A percentile compares a stretch with the other conserved stretches of the same genome.
These are phyloP conservation scores for Psilocybe azurescens DNA, from an alignment of 768 basidiomycete genomes.

Conservation along the genomic window DNA sequence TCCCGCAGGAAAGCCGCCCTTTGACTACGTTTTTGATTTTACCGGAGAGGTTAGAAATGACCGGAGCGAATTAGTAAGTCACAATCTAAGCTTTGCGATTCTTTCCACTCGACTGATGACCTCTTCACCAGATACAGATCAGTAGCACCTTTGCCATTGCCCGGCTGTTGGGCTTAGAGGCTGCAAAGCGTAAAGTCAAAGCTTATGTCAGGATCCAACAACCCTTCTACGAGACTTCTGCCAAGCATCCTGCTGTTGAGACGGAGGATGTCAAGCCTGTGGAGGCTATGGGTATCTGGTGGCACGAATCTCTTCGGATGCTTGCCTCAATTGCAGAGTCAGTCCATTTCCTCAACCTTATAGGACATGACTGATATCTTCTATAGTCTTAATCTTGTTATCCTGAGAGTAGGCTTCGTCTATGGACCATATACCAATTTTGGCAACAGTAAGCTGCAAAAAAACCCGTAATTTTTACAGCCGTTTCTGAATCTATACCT, in stretches of 20 bases:
- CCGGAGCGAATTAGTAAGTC: constrained; percentile 72
- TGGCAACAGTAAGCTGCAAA: constrained; percentile 58
- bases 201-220: constrained; percentile 81
- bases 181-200: constrained; percentile 78
- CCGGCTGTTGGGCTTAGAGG: constrained; percentile 73
- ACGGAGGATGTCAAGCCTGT: constrained; percentile 76
- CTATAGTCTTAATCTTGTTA: constrained; percentile 77
- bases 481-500: constrained; percentile 8
- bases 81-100: constrained; percentile 2
- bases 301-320: constrained; percentile 84
- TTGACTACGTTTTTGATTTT: constrained; percentile 84
- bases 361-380: constrained; percentile 15
- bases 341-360: constrained; percentile 24
- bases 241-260: constrained; percentile 70
- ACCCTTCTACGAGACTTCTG: constrained; percentile 78
- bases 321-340: constrained; percentile 78
- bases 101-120: constrained; percentile 11
- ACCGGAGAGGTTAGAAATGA: constrained; percentile 82
- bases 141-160: constrained; percentile 74
- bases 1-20: constrained; percentile 68
- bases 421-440: constrained; percentile 85
- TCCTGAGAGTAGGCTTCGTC: constrained; percentile 73
- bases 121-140: constrained; percentile 68
- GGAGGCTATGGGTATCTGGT: constrained; percentile 80
- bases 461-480: not conserved